Evolutionary conservation across 257 asterid genomes (phyloP), one percentile per base, ranked within the genome.

Genomic region (Apocynum venetum): DNA sequence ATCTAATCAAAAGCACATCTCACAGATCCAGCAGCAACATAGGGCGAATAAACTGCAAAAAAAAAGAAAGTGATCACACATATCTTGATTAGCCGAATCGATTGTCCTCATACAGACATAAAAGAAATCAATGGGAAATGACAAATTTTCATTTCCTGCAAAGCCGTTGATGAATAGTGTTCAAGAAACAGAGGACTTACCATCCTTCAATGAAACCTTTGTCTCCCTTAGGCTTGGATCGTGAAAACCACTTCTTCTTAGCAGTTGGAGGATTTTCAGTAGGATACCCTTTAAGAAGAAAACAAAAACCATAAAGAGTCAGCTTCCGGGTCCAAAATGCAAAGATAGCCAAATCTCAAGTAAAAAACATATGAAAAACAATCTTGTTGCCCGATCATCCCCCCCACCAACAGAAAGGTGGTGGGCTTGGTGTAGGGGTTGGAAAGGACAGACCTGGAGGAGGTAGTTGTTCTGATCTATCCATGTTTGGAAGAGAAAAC

Each of bases 1-100:
- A 51, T 19, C 25, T 17, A 72, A 61, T 78, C 73, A 60, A 79
- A 80, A 84, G 86, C 95, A 88, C 44, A 75, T 81, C 74, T 91
- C 95, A 87, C 93, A 89, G 43, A 91, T 15, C 92, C 95, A 91
- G 89, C 97, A 91, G 91, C 95, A 91, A 67, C 92, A 91, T 3
- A 91, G 75, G 6, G 91, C 94, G 76, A 85, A 84, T 64, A 91
- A 84, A 89, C 97, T 91, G 88, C 87, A 87, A 17, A 74, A 79
- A 43, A 69, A 3, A 41, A 17, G 9, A 41, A 36, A 36, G 38
- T 1, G 15, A 41, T 38, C 11, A 20, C 8, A 43, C n/a, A 20
- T 19, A 19, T 68, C 14, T 6, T 41, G 12, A 11, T 40, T 17
- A 67, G 31, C 25, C 44, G 4, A 4, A 38, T 65, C n/a, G 38